A percentile compares a stretch with the other conserved stretches of the same genome.
These are phyloP conservation scores for Pseudogymnoascus sp. DNA, from an alignment of 2,329 filamentous ascomycete species.

Conservation along the genomic window DNA sequence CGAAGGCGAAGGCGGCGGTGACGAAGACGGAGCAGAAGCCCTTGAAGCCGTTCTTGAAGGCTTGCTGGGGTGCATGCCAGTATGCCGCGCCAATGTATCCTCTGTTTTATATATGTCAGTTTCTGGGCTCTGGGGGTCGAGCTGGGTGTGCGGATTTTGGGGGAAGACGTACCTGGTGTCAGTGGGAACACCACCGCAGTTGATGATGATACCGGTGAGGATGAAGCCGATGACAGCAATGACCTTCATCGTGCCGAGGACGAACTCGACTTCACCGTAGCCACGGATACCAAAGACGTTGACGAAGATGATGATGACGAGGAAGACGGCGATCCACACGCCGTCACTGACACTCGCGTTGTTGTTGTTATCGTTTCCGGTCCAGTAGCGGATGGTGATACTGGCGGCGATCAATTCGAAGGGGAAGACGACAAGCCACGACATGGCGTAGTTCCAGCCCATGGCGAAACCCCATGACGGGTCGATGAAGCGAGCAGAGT, in stretches of 20 bases:
- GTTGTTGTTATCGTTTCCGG: constrained; percentile 25
- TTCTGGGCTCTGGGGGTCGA: not conserved
- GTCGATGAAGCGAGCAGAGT: constrained; percentile 51
- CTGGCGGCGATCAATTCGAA: constrained; percentile 47
- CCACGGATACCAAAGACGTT: constrained; percentile 49
- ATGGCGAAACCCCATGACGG: constrained; percentile 44
- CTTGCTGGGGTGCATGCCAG: constrained; percentile 46
- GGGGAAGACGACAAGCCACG: constrained; percentile 41
- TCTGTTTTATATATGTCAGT: not conserved
- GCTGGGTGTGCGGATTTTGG: not conserved
- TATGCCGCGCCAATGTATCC: constrained; percentile 53
- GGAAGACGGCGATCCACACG: constrained; percentile 48
- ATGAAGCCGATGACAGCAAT: constrained; percentile 54
- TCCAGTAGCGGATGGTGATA: constrained; percentile 47
- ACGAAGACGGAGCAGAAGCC: constrained; percentile 56
- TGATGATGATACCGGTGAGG: constrained; percentile 51
- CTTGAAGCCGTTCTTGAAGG: constrained; percentile 51
- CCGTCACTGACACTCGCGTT: constrained; percentile 36
- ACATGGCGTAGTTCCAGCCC: constrained; percentile 44
- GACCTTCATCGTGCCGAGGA: constrained; percentile 49
- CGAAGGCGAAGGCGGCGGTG: constrained; percentile 53
- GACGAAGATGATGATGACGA: constrained; percentile 41
- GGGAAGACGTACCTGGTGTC: constrained; percentile 18
- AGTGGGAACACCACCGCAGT: constrained; percentile 42
- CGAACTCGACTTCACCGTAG: constrained; percentile 49